Evolutionary conservation across 768 basidiomycete genomes (phyloP).

Genomic region (Crucibulum laeve): DNA sequence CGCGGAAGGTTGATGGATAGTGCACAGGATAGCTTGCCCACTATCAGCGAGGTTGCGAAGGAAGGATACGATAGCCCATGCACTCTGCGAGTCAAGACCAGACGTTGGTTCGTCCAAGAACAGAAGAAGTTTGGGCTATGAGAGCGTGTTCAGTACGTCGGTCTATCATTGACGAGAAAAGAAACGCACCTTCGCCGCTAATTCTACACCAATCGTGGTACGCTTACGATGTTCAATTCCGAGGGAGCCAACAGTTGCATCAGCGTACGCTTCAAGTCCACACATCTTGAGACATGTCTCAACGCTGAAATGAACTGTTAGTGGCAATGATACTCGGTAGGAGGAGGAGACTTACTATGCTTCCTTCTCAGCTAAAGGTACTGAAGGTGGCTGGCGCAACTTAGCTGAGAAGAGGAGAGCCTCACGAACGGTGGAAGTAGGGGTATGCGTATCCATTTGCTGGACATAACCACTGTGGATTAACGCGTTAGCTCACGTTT

Average conservation of each 20-base stretch:
- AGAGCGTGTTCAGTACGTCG: slow-evolving; percentile 10
- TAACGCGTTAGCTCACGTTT: not conserved
- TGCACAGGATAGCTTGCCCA: slow-evolving; percentile 89
- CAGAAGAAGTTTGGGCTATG: slow-evolving; percentile 69
- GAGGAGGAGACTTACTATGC: slow-evolving; percentile 53
- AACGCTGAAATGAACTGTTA: slow-evolving; percentile 21
- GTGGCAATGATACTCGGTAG: slow-evolving; percentile 9
- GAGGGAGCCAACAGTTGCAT: slow-evolving; percentile 61
- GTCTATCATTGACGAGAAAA: not conserved
- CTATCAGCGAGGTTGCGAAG: slow-evolving; percentile 70
- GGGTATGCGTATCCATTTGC: slow-evolving; percentile 79
- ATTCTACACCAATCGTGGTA: slow-evolving; percentile 83
- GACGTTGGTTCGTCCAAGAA: slow-evolving; percentile 92
- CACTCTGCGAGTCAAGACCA: slow-evolving; percentile 83
- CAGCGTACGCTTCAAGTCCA: slow-evolving; percentile 56
- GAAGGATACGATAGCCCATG: slow-evolving; percentile 80
- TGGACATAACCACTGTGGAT: slow-evolving; percentile 64
- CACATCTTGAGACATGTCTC: slow-evolving; percentile 56
- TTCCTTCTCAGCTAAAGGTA: slow-evolving; percentile 69
- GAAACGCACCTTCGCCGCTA: slow-evolving; percentile 73
- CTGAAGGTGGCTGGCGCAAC: slow-evolving; percentile 68
- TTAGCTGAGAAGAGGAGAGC: slow-evolving; percentile 79
- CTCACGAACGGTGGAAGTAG: slow-evolving; percentile 77
- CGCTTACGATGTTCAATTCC: slow-evolving; percentile 75
- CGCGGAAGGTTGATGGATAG: slow-evolving; percentile 69